phyloP scores from a whole-genome alignment of 106 monocot species.

The Alisma plantagoaquatica region DNA sequence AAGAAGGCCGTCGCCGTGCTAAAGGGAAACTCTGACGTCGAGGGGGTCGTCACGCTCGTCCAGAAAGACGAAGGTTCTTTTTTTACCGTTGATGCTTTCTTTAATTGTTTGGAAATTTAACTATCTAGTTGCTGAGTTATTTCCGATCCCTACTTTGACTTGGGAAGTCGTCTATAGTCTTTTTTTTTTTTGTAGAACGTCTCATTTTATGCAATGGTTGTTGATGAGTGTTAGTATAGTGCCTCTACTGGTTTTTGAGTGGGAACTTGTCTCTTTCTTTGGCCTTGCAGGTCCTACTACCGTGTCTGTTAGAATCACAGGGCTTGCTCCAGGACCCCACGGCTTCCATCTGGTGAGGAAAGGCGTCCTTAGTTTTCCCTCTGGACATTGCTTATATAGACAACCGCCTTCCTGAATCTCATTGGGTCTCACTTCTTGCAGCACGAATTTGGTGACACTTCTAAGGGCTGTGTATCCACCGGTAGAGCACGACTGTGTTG shows the following conservation, averaged over 20 bases:
- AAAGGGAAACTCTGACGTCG: conserved; percentile 48
- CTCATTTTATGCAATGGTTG: too few species aligned
- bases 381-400: background rate
- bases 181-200: too few species aligned
- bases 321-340: conserved; percentile 60
- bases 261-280: background rate
- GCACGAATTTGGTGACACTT: conserved; percentile 63
- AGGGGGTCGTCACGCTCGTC: conserved; percentile 55
- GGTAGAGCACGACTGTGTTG: conserved; percentile 16
- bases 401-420: background rate
- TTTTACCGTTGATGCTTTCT: background rate
- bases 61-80: conserved; percentile 49
- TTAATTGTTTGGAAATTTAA: too few species aligned
- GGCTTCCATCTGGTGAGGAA: conserved; percentile 47
- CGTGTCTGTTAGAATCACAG: conserved; percentile 39
- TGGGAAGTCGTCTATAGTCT: too few species aligned
- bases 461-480: conserved; percentile 67
- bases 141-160: too few species aligned
- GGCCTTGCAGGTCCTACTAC: conserved; percentile 36
- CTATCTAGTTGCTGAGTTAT: background rate
- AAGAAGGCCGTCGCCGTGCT: too few species aligned
- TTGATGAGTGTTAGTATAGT: too few species aligned
- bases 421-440: conserved; percentile 6
- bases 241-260: too few species aligned
- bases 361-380: background rate